Evolutionary conservation across 768 basidiomycete genomes (phyloP).

Genomic region (Fomitopsis serialis): DNA sequence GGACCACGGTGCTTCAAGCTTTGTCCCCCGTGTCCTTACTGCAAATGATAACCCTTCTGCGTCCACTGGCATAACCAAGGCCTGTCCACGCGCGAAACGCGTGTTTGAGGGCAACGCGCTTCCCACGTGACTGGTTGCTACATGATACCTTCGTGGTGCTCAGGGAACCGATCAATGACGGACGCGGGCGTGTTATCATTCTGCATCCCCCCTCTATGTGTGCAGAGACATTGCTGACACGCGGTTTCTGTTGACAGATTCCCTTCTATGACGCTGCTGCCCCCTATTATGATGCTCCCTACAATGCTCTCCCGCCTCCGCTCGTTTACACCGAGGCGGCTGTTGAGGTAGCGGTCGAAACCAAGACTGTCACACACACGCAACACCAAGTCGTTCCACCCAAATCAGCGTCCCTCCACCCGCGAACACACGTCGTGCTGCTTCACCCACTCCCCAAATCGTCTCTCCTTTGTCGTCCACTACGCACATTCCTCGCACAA

Average conservation of each 20-base stretch:
- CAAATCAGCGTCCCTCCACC: slow-evolving; percentile 65
- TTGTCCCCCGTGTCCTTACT: slow-evolving; percentile 68
- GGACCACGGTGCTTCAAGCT: slow-evolving; percentile 66
- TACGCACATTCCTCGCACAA: slow-evolving; percentile 63
- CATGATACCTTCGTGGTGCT: slow-evolving; percentile 9
- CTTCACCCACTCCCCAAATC: slow-evolving; percentile 65
- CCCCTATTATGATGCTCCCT: slow-evolving; percentile 1
- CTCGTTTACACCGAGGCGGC: slow-evolving; percentile 52
- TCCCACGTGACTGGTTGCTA: slow-evolving; percentile 36
- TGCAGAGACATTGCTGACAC: slow-evolving; percentile 17
- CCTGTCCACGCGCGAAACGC: slow-evolving; percentile 24
- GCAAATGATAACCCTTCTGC: slow-evolving; percentile 28
- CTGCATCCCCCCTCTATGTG: slow-evolving; percentile 20
- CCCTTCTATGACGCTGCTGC: slow-evolving; percentile 4
- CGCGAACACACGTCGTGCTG: slow-evolving; percentile 72
- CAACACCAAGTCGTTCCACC: slow-evolving; percentile 27
- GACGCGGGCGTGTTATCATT: slow-evolving; percentile 25
- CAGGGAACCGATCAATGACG: neutral
- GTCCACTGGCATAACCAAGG: slow-evolving; percentile 8
- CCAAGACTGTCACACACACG: slow-evolving; percentile 38
- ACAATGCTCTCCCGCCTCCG: slow-evolving; percentile 36
- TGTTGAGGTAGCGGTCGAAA: slow-evolving; percentile 46
- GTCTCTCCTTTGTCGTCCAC: slow-evolving; percentile 50
- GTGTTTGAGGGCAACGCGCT: slow-evolving; percentile 13
- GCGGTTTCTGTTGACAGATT: slow-evolving; percentile 12